Evolutionary conservation across 2,329 filamentous ascomycete genomes (phyloP).

Genomic region (Colletotrichum sp.): DNA sequence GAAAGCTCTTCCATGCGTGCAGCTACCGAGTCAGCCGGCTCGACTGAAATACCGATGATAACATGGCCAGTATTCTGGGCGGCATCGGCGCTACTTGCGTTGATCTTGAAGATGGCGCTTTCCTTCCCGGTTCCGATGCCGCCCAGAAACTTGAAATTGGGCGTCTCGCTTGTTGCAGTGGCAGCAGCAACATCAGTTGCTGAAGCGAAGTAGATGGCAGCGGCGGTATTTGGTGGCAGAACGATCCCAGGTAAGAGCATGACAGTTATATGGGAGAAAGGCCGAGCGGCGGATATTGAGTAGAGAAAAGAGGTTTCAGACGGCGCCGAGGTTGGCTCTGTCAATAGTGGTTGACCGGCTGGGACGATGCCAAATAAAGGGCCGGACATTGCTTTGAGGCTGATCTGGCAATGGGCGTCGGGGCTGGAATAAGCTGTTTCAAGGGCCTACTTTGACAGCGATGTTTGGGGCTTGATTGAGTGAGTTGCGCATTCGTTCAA

Average conservation of each 20-base stretch:
- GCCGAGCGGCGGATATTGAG: conserved; percentile 47
- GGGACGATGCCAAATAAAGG: conserved; percentile 66
- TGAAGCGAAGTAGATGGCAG: conserved; percentile 85
- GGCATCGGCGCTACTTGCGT: conserved; percentile 29
- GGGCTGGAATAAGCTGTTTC: background rate
- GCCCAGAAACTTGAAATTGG: conserved; percentile 83
- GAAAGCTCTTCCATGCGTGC: conserved; percentile 69
- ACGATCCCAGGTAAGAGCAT: conserved; percentile 82
- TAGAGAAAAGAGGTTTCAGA: conserved; percentile 63
- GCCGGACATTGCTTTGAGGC: conserved; percentile 37
- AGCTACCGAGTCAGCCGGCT: conserved; percentile 75
- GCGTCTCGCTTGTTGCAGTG: conserved; percentile 43
- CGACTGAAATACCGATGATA: conserved; percentile 82
- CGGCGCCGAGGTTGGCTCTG: conserved; percentile 56
- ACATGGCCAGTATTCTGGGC: conserved; percentile 50
- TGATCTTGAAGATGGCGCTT: conserved; percentile 87
- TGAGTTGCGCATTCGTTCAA: background rate
- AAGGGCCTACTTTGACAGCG: background rate
- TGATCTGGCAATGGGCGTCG: background rate
- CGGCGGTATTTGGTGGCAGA: conserved; percentile 78
- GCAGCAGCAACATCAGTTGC: conserved; percentile 42
- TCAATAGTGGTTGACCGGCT: conserved; percentile 63
- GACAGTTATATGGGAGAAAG: conserved; percentile 84
- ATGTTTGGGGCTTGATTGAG: background rate
- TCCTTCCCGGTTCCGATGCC: conserved; percentile 90